A percentile compares a stretch with the other conserved stretches of the same genome.
phyloP scores from a whole-genome alignment of 2,329 filamentous ascomycete species.

The Colletotrichum incanum region DNA sequence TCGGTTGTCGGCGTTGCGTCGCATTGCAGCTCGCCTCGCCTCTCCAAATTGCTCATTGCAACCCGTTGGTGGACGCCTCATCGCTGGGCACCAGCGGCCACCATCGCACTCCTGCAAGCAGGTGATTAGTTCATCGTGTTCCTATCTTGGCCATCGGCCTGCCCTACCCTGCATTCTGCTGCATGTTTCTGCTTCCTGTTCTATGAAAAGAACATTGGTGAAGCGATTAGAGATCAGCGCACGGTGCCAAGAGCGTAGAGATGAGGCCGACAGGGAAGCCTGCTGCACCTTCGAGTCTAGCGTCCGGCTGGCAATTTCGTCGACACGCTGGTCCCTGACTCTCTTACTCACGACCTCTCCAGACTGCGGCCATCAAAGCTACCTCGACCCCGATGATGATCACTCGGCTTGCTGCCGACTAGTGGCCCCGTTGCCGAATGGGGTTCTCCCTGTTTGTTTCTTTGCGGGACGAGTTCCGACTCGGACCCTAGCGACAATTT shows the following conservation, averaged over 20 bases:
- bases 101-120: constrained; percentile 1
- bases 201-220: constrained; percentile 32
- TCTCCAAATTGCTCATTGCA: constrained; percentile 11
- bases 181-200: constrained; percentile 12
- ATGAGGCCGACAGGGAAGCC: constrained; percentile 18
- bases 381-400: constrained; percentile 7
- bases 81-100: constrained; percentile 1
- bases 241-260: constrained; percentile 2
- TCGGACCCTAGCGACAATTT: neutral
- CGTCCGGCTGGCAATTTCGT: constrained; percentile 21
- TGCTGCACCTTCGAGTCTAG: constrained; percentile 16
- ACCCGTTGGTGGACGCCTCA: constrained; percentile 15
- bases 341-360: neutral
- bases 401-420: constrained; percentile 26
- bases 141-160: constrained; percentile 7
- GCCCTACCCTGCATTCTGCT: neutral
- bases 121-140: constrained; percentile 9
- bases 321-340: neutral
- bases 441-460: neutral
- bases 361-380: neutral
- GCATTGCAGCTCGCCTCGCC: constrained; percentile 39
- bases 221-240: constrained; percentile 9
- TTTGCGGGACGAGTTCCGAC: constrained; percentile 1
- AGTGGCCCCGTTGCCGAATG: constrained; percentile 14
- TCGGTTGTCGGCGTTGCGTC: constrained; percentile 22